Evolutionary conservation across 164 flowering plant species (phyloP).

Genomic region (Houttuynia cordata): DNA sequence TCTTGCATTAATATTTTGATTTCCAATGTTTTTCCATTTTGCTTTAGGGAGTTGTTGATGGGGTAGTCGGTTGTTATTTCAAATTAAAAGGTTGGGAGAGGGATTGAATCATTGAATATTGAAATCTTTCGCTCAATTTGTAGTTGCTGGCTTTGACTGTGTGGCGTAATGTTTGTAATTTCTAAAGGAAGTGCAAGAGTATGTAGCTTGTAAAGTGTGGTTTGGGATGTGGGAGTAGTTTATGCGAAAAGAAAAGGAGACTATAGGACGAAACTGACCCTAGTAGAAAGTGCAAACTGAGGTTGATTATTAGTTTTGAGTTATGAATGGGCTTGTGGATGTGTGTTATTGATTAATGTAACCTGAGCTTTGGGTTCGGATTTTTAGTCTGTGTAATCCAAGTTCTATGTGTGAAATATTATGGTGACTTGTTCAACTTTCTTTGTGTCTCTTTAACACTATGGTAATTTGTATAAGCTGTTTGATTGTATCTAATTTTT

Average conservation of each 20-base stretch:
- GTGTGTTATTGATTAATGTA: background rate
- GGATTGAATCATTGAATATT: no score
- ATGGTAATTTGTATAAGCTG: background rate
- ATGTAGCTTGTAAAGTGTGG: conserved; percentile 17
- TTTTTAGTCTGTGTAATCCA: conserved; percentile 1
- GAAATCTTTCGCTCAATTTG: background rate
- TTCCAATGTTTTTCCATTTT: no score
- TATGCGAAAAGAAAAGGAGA: background rate
- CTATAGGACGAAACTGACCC: conserved; percentile 4
- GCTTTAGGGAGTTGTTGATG: no score
- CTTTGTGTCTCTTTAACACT: no score
- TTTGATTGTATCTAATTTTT: no score
- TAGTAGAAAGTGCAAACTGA: conserved; percentile 1
- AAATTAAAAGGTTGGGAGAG: no score
- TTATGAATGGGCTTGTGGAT: background rate
- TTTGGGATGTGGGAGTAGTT: background rate
- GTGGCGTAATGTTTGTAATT: conserved; percentile 12
- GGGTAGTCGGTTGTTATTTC: no score
- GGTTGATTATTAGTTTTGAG: background rate
- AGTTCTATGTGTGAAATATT: conserved; percentile 1
- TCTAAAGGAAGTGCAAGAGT: conserved; percentile 5
- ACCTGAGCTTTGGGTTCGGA: conserved; percentile 1
- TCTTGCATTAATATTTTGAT: no score
- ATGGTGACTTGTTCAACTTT: background rate
- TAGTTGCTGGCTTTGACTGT: background rate